Evolutionary conservation across 1,139 yeast species (phyloP), one percentile per base, ranked within the genome.

Genomic region (Yamadazyma membranifaciens): DNA sequence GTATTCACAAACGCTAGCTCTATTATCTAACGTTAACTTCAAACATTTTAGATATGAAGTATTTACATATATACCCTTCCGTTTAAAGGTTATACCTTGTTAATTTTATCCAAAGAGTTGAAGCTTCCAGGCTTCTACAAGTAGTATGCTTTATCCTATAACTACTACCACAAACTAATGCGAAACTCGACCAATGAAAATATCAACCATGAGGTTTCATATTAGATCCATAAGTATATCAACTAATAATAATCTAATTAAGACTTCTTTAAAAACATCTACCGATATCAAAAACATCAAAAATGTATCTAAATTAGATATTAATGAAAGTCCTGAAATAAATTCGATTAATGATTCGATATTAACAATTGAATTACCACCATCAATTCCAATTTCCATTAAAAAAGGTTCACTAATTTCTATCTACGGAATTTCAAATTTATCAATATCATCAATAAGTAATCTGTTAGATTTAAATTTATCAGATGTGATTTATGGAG

Each of bases 361-460:
- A 0, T 54, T 77, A 32, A 62, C 75, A 2, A 55, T 78, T 10
- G 62, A 67, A 2, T 55, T 76, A n/a, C 81, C 83, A 1, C 80
- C 86, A 2, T 79, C 85, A 0, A 65, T 78, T 1, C 83, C 85
- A 0, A 58, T 78, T 3, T 63, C 65, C 45, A 56, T 78, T 15
- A 67, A 72, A 38, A 61, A 69, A 31, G 77, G 80, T 2, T 64
- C 82, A 0, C 54, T 81, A 30, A 56, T 80, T 41, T 66, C 81
- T 4, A 59, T 80, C 3, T 71, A 65, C 43, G 78, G 78, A 0
- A 46, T 61, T 9, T 54, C 55, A 1, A 49, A 46, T 22, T 43
- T 56, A 14, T 47, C 57, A 3, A 43, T 55, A 2, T 47, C 57
- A 13, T 46, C 63, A 10, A 57, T 69, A 3, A 55, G 62, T 10